phyloP scores from a whole-genome alignment of 768 basidiomycete species.

The Suillus fuscotomentosus region DNA sequence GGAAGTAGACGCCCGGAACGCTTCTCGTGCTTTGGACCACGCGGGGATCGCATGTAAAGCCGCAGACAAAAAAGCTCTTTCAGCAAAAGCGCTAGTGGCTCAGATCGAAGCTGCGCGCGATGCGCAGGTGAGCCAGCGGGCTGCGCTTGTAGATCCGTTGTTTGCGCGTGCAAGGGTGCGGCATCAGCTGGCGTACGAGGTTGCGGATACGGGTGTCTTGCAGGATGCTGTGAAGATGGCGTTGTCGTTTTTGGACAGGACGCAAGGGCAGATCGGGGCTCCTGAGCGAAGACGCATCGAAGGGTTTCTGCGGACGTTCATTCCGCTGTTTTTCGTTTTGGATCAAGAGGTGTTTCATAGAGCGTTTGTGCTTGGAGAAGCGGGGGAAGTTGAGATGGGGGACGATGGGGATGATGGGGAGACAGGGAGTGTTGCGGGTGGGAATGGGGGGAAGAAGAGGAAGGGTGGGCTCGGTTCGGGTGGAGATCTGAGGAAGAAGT shows the following conservation, averaged over 20 bases:
- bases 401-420: conserved; percentile 46
- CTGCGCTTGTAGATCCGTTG: conserved; percentile 52
- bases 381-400: conserved; percentile 58
- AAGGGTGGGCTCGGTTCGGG: conserved; percentile 41
- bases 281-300: conserved; percentile 83
- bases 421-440: conserved; percentile 26
- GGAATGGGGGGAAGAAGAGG: conserved; percentile 38
- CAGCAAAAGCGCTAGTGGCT: conserved; percentile 71
- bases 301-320: conserved; percentile 70
- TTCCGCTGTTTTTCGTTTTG: conserved; percentile 76
- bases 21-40: conserved; percentile 90
- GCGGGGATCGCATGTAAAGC: conserved; percentile 90
- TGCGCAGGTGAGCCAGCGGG: conserved; percentile 76
- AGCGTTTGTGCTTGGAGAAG: conserved; percentile 62
- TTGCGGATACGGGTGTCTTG: conserved; percentile 74
- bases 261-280: conserved; percentile 67
- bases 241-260: conserved; percentile 89
- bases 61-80: conserved; percentile 83
- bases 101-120: conserved; percentile 86
- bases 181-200: conserved; percentile 77
- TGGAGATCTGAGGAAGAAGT: conserved; percentile 74
- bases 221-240: conserved; percentile 89
- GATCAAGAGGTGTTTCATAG: conserved; percentile 70
- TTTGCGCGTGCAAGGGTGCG: conserved; percentile 60
- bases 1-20: conserved; percentile 94